Evolutionary conservation across 495 filamentous ascomycete species (phyloP).

Genomic region (Hyaloscypha bicolor): DNA sequence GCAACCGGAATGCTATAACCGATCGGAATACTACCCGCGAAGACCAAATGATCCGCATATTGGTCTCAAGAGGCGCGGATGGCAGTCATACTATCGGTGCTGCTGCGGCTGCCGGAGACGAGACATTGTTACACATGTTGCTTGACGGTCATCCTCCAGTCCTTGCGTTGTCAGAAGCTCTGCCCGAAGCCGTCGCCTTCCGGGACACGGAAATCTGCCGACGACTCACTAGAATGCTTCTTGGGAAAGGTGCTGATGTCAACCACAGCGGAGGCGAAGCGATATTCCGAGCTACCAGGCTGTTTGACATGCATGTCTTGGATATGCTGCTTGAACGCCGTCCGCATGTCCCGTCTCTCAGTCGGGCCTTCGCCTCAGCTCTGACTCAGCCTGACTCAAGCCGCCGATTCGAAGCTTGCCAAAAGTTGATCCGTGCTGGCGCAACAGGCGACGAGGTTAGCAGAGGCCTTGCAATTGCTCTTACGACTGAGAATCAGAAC

Average conservation of each 20-base stretch:
- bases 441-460: slow-evolving; percentile 24
- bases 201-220: slow-evolving; percentile 8
- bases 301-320: slow-evolving; percentile 20
- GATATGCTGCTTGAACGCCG: slow-evolving; percentile 18
- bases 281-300: slow-evolving; percentile 17
- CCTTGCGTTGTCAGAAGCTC: slow-evolving; percentile 19
- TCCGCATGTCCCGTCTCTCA: slow-evolving; percentile 19
- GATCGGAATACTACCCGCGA: slow-evolving; percentile 10
- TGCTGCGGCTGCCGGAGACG: slow-evolving; percentile 18
- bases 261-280: slow-evolving; percentile 13
- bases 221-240: slow-evolving; percentile 18
- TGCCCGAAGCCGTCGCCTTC: slow-evolving; percentile 15
- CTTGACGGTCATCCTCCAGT: slow-evolving; percentile 17
- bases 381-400: slow-evolving; percentile 6
- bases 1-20: slow-evolving; percentile 8
- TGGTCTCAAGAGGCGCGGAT: slow-evolving; percentile 23
- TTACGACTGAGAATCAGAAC: slow-evolving; percentile 15
- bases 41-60: slow-evolving; percentile 23
- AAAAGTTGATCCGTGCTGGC: slow-evolving; percentile 22
- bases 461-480: slow-evolving; percentile 17
- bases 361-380: slow-evolving; percentile 18
- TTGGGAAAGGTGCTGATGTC: slow-evolving; percentile 26
- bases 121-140: slow-evolving; percentile 15
- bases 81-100: slow-evolving; percentile 15
- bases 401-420: slow-evolving; percentile 18